A percentile compares a stretch with the other conserved stretches of the same genome.
Evolutionary conservation across 306 rosid species (phyloP).

Genomic region (Prunus salicina): DNA sequence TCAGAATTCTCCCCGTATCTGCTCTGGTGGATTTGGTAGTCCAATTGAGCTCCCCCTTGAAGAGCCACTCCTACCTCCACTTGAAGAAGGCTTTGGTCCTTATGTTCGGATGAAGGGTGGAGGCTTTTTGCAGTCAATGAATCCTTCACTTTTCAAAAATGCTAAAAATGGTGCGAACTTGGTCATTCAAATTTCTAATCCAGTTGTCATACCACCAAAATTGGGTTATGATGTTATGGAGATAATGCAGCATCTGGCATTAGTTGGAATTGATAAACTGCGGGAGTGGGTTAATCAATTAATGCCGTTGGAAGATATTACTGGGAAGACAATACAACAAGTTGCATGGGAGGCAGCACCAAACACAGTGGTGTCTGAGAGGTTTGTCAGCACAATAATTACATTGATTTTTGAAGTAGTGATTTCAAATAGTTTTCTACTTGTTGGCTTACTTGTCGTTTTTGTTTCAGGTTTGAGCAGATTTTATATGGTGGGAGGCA

Average conservation of each 20-base stretch:
- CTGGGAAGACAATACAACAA: slow-evolving; percentile 61
- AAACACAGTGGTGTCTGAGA: slow-evolving; percentile 16
- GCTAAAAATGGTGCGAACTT: slow-evolving; percentile 55
- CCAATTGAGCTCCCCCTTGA: slow-evolving; percentile 64
- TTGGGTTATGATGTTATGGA: slow-evolving; percentile 67
- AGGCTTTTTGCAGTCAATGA: slow-evolving; percentile 69
- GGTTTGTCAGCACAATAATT: slow-evolving; percentile 42
- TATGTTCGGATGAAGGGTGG: slow-evolving; percentile 46
- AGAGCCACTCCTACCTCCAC: slow-evolving; percentile 54
- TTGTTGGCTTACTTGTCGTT: slow-evolving; percentile 15
- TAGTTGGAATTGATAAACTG: slow-evolving; percentile 49
- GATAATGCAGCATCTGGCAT: slow-evolving; percentile 52
- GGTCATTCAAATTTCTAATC: slow-evolving; percentile 62
- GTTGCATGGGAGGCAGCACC: slow-evolving; percentile 27
- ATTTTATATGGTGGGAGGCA: slow-evolving; percentile 20
- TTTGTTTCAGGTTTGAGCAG: slow-evolving; percentile 43
- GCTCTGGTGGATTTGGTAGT: slow-evolving; percentile 82
- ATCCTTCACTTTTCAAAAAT: slow-evolving; percentile 52
- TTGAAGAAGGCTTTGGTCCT: slow-evolving; percentile 67
- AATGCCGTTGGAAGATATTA: slow-evolving; percentile 64
- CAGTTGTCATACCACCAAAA: slow-evolving; percentile 57
- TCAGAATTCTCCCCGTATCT: slow-evolving; percentile 39
- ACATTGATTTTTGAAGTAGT: slow-evolving; percentile 8
- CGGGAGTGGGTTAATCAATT: slow-evolving; percentile 29
- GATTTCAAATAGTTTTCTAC: not conserved